These are phyloP conservation scores for Ambrosiella cleistominuta DNA, from an alignment of 2,329 filamentous ascomycete genomes.

Conservation along the genomic window DNA sequence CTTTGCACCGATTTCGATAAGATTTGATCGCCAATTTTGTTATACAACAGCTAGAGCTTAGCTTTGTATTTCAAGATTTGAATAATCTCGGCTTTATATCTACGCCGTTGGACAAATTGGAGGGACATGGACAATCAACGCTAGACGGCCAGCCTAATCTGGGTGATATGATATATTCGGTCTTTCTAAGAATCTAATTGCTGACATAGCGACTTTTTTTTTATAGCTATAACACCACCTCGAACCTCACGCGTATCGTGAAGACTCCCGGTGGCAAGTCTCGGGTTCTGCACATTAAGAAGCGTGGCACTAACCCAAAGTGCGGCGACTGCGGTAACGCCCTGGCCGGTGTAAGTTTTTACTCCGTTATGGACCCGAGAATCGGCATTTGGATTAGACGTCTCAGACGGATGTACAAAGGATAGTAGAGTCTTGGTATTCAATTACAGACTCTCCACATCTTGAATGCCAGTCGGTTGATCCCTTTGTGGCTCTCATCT, in stretches of 20 bases:
- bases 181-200: background rate
- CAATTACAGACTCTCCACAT: background rate
- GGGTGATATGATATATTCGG: too few relatives aligned
- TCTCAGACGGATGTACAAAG: background rate
- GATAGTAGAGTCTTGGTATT: background rate
- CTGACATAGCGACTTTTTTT: constrained; percentile 2
- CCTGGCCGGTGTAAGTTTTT: constrained; percentile 79
- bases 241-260: constrained; percentile 89
- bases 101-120: too few relatives aligned
- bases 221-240: constrained; percentile 85
- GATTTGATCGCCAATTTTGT: too few relatives aligned
- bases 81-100: too few relatives aligned
- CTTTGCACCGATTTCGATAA: background rate
- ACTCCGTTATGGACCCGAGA: constrained; percentile 7
- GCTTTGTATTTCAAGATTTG: too few relatives aligned
- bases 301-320: constrained; percentile 95
- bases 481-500: background rate
- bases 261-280: constrained; percentile 95
- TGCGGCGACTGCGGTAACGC: constrained; percentile 98
- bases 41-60: too few relatives aligned
- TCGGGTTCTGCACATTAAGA: constrained; percentile 98
- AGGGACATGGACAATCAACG: too few relatives aligned
- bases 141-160: too few relatives aligned
- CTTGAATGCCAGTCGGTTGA: constrained; percentile 1
- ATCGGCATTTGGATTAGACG: constrained; percentile 3